Conservation (phyloP, 805 yeast species). For the Blastobotrys americana region DNA sequence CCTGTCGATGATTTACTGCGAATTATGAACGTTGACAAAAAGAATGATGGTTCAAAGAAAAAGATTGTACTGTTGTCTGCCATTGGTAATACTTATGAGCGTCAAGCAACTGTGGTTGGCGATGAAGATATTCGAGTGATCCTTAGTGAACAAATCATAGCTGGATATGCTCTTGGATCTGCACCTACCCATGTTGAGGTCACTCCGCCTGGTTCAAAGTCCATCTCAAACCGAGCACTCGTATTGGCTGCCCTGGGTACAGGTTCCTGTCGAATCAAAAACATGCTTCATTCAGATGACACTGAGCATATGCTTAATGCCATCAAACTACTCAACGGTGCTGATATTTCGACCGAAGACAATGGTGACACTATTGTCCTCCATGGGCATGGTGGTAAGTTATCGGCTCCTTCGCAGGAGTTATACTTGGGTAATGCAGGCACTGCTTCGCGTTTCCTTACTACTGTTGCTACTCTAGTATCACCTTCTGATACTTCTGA, state of each 20-base stretch:
- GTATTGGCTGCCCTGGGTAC: conserved; percentile 85
- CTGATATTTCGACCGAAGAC: conserved; percentile 73
- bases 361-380: conserved; percentile 81
- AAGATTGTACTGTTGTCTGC: conserved; percentile 75
- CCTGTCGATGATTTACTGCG: conserved; percentile 68
- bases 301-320: conserved; percentile 93
- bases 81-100: conserved; percentile 86
- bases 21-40: conserved; percentile 94
- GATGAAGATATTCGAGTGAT: conserved; percentile 77
- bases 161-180: conserved; percentile 44
- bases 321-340: conserved; percentile 70
- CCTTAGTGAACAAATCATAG: conserved; percentile 71
- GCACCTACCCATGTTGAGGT: conserved; percentile 33
- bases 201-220: conserved; percentile 93
- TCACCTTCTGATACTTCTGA: conserved; percentile 37
- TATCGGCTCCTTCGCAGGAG: conserved; percentile 55
- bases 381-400: conserved; percentile 73
- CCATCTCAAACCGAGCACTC: conserved; percentile 91
- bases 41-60: conserved; percentile 88
- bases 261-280: conserved; percentile 76
- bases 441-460: conserved; percentile 91
- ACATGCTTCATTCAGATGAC: conserved; percentile 91
- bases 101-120: conserved; percentile 73
- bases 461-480: conserved; percentile 86
- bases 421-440: conserved; percentile 96